Evolutionary conservation across 2,329 filamentous ascomycete species (phyloP).

Genomic region (Leptodontidium sp.): DNA sequence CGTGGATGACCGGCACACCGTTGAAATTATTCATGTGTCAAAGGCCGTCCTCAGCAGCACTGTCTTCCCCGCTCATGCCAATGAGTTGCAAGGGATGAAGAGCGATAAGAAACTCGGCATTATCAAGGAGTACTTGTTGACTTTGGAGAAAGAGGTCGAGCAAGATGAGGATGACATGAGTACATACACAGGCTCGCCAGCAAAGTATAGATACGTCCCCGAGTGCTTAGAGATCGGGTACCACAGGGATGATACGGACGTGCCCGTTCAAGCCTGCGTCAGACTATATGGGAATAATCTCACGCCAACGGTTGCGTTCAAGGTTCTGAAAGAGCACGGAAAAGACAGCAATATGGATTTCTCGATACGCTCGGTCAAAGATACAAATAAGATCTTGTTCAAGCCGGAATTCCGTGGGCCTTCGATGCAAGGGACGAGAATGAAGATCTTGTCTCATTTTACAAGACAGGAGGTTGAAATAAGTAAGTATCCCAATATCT

Average conservation of each 20-base stretch:
- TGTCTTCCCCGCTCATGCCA: not conserved
- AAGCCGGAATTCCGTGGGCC: not conserved
- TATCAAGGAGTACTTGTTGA: not conserved
- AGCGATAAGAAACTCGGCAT: not conserved
- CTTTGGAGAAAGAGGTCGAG: not conserved
- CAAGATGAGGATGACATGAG: not conserved
- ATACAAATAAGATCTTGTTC: not conserved
- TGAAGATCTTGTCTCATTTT: not conserved
- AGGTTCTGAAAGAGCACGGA: not conserved
- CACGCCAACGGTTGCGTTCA: not conserved
- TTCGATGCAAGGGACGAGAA: not conserved
- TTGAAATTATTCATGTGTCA: too few relatives aligned
- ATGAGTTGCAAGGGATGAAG: not conserved
- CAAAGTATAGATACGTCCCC: not conserved
- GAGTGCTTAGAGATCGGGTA: not conserved
- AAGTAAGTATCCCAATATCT: not conserved
- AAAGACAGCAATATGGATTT: not conserved
- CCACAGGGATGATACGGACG: not conserved
- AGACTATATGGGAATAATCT: not conserved
- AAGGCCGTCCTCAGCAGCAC: not conserved
- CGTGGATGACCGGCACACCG: not conserved
- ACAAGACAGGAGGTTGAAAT: not conserved
- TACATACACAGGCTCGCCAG: too few relatives aligned
- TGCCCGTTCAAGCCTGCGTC: not conserved
- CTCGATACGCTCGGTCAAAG: not conserved